phyloP scores from a whole-genome alignment of 371 early-diverging fungal genomes.

The Synchytrium microbalum region DNA sequence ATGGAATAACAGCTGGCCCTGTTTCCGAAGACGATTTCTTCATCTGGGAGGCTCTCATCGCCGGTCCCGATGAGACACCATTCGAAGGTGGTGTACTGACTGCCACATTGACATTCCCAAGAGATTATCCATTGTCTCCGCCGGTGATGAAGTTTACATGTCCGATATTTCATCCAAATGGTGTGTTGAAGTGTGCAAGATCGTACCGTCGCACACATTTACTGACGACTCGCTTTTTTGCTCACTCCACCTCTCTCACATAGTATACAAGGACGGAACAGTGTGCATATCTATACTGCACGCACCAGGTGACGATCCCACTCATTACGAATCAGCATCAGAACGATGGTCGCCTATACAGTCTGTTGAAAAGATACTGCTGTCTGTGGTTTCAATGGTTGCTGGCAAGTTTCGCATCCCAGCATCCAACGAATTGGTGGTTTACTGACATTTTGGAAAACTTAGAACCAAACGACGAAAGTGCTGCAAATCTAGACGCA shows the following conservation, averaged over 20 bases:
- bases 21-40: constrained; percentile 87
- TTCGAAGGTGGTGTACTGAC: constrained; percentile 54
- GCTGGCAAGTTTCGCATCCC: constrained; percentile 44
- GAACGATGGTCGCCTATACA: constrained; percentile 88
- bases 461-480: constrained; percentile 95
- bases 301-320: constrained; percentile 96
- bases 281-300: constrained; percentile 99
- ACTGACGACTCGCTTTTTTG: neutral
- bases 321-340: constrained; percentile 59
- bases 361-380: constrained; percentile 92
- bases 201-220: neutral
- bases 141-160: constrained; percentile 65
- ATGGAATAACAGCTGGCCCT: constrained; percentile 96
- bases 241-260: constrained; percentile 15
- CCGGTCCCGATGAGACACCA: constrained; percentile 43
- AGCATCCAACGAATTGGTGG: neutral
- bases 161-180: constrained; percentile 91
- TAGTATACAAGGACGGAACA: constrained; percentile 92
- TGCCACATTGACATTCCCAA: constrained; percentile 49
- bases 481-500: constrained; percentile 97
- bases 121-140: constrained; percentile 57
- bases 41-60: constrained; percentile 84
- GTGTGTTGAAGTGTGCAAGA: constrained; percentile 22
- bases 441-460: constrained; percentile 8
- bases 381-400: constrained; percentile 92